Base-by-base conservation (phyloP, 371 early-diverging fungal species). In the Chytridium lagenaria region DNA sequence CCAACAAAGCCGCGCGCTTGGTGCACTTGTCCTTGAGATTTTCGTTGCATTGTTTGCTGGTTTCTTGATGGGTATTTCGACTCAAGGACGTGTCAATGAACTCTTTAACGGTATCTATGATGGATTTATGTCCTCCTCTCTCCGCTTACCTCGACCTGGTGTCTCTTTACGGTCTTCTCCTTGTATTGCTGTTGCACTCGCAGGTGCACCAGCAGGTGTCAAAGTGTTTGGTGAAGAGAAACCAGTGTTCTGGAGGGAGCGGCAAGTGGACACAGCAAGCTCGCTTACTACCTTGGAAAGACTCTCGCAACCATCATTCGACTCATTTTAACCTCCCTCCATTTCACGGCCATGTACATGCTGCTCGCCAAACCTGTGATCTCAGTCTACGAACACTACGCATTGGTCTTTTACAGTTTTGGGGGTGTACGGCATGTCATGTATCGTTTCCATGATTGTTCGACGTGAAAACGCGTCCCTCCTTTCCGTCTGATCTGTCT, bases 151-250 rank as follows among this genome's bases (percentile, higher is more conserved):
- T 57, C n/a, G 67, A 73, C 51, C 40, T 74, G n/a, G 50, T 74
- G 34, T 67, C 69, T 1, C 75, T 63, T 44, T 61, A 23, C 50
- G 77, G 80, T 15, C 72, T 83, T 1, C 73, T 82, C 30, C 59
- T 74, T 23, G 81, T 2, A 52, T 81, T 19, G 78, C 72, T 12
- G 74, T 84, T 38, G 82, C 71, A 1, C 67, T 81, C 7, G 74
- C 80, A 28, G 81, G 75, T 55, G 76, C 69, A 16, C 79, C 83
- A 5, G 68, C 81, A 7, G 80, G 76, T 3, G 78, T 78, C 34
- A 75, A 78, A n/a, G 72, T 82, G 30, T 84, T 84, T 77, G 66
- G 74, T 1, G 80, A 82, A 37, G 83, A 84, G 65, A 69, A 69
- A 30, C 59, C 75, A 0, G 74, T 84, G 28, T 84, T 69, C 64